Conservation (phyloP, 306 rosid genomes). For the Cicer cuneatum region DNA sequence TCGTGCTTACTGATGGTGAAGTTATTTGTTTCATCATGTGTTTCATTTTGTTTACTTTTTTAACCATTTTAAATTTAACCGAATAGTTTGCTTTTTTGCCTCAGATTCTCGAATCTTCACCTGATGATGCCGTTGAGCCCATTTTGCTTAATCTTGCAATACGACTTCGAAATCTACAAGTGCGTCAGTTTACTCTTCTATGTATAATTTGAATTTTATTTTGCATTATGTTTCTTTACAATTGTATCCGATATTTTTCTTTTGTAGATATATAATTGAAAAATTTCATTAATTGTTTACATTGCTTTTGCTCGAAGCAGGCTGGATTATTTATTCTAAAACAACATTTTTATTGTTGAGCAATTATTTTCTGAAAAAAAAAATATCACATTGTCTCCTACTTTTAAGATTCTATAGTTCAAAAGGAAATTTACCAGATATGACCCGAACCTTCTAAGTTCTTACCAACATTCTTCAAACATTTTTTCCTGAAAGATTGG, state of each 20-base stretch:
- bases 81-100: conserved; percentile 43
- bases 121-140: conserved; percentile 87
- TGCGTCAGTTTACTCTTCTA: conserved; percentile 44
- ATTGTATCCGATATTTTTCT: conserved; percentile 14
- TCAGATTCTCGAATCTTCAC: conserved; percentile 84
- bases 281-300: background rate
- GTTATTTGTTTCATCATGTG: conserved; percentile 34
- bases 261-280: conserved; percentile 3
- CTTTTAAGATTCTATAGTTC: conserved; percentile 14
- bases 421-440: background rate
- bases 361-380: background rate
- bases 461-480: background rate
- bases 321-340: conserved; percentile 1
- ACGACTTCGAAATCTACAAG: conserved; percentile 93
- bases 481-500: background rate
- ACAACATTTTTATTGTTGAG: conserved; percentile 3
- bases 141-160: conserved; percentile 78
- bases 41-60: conserved; percentile 16
- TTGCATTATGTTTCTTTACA: background rate
- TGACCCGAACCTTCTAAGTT: background rate
- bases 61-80: conserved; percentile 39
- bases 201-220: conserved; percentile 8
- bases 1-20: conserved; percentile 86
- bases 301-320: background rate
- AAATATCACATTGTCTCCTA: conserved; percentile 1